Conservation (phyloP, 257 asterid genomes). For the Solanum ossicruentum region DNA sequence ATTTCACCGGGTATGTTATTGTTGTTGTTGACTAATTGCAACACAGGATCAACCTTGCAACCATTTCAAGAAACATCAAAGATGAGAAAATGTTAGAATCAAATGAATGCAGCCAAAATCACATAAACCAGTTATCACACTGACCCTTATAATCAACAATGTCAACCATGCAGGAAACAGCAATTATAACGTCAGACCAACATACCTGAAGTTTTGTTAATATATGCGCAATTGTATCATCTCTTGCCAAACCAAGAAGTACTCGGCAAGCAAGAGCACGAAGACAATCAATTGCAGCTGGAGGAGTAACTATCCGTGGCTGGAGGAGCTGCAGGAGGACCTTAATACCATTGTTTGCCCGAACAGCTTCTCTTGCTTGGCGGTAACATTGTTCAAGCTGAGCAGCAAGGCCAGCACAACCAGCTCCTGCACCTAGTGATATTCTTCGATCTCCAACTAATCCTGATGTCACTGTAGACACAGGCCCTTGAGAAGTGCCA, state of each 20-base stretch:
- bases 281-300: slow-evolving; percentile 94
- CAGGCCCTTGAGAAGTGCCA: slow-evolving; percentile 34
- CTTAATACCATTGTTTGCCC: slow-evolving; percentile 92
- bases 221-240: slow-evolving; percentile 95
- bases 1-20: no score
- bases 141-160: background rate
- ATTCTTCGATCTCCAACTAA: slow-evolving; percentile 97
- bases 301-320: slow-evolving; percentile 82
- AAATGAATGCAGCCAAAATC: background rate
- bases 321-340: slow-evolving; percentile 98
- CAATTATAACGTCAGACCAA: background rate
- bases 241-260: slow-evolving; percentile 98
- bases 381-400: slow-evolving; percentile 93
- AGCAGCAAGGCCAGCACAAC: slow-evolving; percentile 97
- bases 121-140: background rate
- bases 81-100: background rate
- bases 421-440: slow-evolving; percentile 83
- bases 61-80: background rate
- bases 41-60: background rate
- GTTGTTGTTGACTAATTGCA: background rate
- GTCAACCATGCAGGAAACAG: background rate
- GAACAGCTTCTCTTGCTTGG: slow-evolving; percentile 97
- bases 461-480: slow-evolving; percentile 65
- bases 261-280: slow-evolving; percentile 99
- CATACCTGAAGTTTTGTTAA: slow-evolving; percentile 90